phyloP scores from a whole-genome alignment of 2,329 filamentous ascomycete species.

The Septoria petroselini region DNA sequence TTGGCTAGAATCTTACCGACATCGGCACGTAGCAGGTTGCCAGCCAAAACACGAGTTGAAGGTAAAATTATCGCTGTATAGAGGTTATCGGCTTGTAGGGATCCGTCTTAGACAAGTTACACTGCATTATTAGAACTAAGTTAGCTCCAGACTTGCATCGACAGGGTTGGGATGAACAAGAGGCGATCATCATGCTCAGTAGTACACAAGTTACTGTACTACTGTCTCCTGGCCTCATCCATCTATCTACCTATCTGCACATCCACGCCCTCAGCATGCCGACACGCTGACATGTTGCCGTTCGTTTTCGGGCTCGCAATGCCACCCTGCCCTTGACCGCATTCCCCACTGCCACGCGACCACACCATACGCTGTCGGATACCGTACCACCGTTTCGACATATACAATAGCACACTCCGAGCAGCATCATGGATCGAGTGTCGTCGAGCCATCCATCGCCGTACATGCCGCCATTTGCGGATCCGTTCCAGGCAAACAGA shows the following conservation, averaged over 20 bases:
- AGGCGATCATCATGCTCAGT: too few relatives aligned
- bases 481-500: constrained; percentile 46
- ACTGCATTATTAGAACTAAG: too few relatives aligned
- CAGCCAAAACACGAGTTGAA: too few relatives aligned
- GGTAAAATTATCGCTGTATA: too few relatives aligned
- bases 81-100: too few relatives aligned
- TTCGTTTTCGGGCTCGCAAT: constrained; percentile 3
- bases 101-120: too few relatives aligned
- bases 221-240: constrained; percentile 5
- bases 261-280: not conserved
- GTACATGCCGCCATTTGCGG: constrained; percentile 42
- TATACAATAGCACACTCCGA: not conserved
- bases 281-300: constrained; percentile 3
- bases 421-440: constrained; percentile 33
- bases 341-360: constrained; percentile 12
- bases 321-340: not conserved
- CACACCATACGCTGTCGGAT: not conserved
- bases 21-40: too few relatives aligned
- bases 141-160: too few relatives aligned
- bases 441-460: constrained; percentile 39
- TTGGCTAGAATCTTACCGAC: too few relatives aligned
- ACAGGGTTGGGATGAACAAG: too few relatives aligned
- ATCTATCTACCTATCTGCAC: not conserved
- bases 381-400: constrained; percentile 2
- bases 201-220: too few relatives aligned